Percentiles rank a stretch among this genome's conserved stretches.
phyloP scores from a whole-genome alignment of 1,284 basidiomycete genomes.

The Trichosporon sp. region DNA sequence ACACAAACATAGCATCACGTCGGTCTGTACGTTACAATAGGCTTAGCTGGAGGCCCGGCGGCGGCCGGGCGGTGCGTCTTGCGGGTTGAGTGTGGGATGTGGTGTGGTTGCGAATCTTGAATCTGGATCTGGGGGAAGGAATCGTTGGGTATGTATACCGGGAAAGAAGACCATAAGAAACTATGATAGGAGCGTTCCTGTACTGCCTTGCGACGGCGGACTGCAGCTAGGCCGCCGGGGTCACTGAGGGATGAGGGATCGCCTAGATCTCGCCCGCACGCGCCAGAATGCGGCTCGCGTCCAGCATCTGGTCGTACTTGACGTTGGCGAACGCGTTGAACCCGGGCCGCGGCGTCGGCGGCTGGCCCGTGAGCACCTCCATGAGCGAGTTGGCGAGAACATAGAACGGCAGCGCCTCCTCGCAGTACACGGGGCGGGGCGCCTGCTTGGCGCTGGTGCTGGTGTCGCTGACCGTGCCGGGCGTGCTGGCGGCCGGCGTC shows the following conservation, averaged over 20 bases:
- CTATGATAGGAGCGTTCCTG: not conserved
- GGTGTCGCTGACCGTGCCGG: not conserved
- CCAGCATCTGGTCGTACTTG: slow-evolving; percentile 43
- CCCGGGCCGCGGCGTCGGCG: slow-evolving; percentile 22
- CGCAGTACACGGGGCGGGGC: slow-evolving; percentile 33
- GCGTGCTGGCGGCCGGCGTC: slow-evolving; percentile 1
- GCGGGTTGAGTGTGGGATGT: not conserved
- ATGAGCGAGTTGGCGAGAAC: slow-evolving; percentile 49
- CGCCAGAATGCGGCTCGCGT: slow-evolving; percentile 42
- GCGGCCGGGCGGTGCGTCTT: not conserved
- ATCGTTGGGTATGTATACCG: not conserved
- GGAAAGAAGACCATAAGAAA: not conserved
- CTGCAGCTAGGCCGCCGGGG: no score
- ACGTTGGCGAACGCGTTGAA: slow-evolving; percentile 38
- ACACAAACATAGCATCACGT: slow-evolving; percentile 7
- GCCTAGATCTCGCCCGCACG: slow-evolving; percentile 13
- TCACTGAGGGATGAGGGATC: no score
- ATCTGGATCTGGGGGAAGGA: not conserved
- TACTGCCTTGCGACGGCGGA: not conserved
- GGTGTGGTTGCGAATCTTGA: not conserved
- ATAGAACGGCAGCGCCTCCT: slow-evolving; percentile 52
- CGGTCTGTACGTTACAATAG: slow-evolving; percentile 3
- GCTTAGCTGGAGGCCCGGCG: not conserved
- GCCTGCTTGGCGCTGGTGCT: slow-evolving; percentile 10
- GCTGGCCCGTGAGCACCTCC: slow-evolving; percentile 33